Base-by-base conservation (phyloP, 2,329 filamentous ascomycete genomes). In the Colletotrichum orchidophilum region DNA sequence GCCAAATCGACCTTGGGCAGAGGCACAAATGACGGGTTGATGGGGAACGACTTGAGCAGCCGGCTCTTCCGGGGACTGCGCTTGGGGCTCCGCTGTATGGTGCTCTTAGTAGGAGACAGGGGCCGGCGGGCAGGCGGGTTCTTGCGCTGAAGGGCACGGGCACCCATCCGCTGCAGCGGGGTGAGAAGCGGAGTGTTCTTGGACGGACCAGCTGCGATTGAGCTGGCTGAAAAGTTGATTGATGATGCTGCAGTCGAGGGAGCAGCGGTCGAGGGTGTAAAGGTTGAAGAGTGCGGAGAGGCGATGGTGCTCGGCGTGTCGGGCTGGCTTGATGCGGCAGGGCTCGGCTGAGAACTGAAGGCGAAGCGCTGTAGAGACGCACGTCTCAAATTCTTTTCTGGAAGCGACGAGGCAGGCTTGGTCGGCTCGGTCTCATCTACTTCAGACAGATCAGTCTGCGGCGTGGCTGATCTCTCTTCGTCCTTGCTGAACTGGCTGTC, bases 21-120 rank as follows among this genome's bases (percentile, higher is more conserved):
- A 0, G 88, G 87, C 6, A 90, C 82, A 74, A 87, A 87, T 0
- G 87, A 82, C 3, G 88, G 86, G 72, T 90, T 88, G 46, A 87
- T 78, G 1, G 85, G 83, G 3, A 86, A 70, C 8, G 79, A 80
- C 54, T 72, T 70, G n/a, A 72, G 57, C 12, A 70, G 60, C 26
- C 61, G 54, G 52, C 77, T 79, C 49, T 74, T 75, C 24, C 65
- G 60, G 70, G 75, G 46, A 67, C 73, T 64, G 68, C 68, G 66
- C 74, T 77, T 31, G 35, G 65, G 68, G 71, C 73, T 64, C 64
- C 68, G 66, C 74, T 77, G 24, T 24, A 65, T 70, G 39, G 55
- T 18, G 15, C 55, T 71, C 55, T 68, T 63, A n/a, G 63, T 74
- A 27, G 61, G 73, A 33, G 63, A 73, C 29, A 65, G 66, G 21